Evolutionary conservation across 331 rosid genomes (phyloP).

Genomic region (Dryas integrifolia): DNA sequence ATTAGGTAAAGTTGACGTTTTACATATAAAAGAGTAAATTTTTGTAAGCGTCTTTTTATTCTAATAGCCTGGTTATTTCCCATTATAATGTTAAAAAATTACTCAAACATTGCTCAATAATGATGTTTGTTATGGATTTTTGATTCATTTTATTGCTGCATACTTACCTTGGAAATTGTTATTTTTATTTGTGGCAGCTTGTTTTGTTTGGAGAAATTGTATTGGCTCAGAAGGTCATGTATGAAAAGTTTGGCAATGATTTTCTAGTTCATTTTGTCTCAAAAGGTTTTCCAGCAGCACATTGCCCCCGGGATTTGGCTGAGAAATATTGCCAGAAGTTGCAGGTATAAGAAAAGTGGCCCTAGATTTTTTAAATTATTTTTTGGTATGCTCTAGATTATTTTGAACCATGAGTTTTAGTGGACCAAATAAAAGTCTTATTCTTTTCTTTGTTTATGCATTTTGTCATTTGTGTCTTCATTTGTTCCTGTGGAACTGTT

Average conservation of each 20-base stretch:
- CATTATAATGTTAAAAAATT: not conserved
- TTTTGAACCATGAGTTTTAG: conserved; percentile 22
- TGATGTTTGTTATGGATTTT: not conserved
- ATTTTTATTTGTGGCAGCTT: conserved; percentile 46
- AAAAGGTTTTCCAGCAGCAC: conserved; percentile 69
- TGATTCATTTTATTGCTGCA: not conserved
- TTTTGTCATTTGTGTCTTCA: not conserved
- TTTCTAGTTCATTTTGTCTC: conserved; percentile 66
- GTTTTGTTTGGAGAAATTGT: conserved; percentile 96
- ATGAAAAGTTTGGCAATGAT: conserved; percentile 86
- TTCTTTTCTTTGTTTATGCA: not conserved
- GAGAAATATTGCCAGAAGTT: conserved; percentile 80
- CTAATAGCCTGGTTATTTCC: not conserved
- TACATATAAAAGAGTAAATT: not conserved
- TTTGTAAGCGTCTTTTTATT: not conserved
- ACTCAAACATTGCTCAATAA: not conserved
- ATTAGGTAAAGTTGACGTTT: not conserved
- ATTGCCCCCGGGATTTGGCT: conserved; percentile 72
- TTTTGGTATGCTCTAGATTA: not conserved
- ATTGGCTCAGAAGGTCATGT: conserved; percentile 93
- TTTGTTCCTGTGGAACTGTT: not conserved
- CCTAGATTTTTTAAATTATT: conserved; percentile 14
- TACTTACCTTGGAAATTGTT: not conserved
- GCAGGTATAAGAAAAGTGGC: conserved; percentile 56
- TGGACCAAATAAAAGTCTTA: not conserved